These are phyloP conservation scores for Candida glaebosa DNA, from an alignment of 805 yeast genomes.

Conservation along the genomic window DNA sequence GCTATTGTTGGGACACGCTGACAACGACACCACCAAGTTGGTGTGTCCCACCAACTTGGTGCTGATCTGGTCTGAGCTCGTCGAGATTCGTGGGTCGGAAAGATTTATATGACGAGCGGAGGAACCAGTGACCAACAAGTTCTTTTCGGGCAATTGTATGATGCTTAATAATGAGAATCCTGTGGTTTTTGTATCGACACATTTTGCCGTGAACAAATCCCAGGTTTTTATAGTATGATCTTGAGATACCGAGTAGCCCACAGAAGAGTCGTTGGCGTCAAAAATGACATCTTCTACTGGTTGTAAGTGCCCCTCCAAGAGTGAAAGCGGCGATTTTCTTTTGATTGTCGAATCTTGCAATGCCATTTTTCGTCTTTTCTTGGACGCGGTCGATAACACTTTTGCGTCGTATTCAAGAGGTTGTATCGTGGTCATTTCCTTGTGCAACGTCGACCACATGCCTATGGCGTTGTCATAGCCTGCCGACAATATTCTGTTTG, in stretches of 20 bases:
- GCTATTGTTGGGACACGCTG: slow-evolving; percentile 71
- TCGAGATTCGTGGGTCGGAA: slow-evolving; percentile 82
- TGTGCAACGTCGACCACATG: slow-evolving; percentile 83
- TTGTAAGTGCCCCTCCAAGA: slow-evolving; percentile 75
- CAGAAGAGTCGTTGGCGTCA: slow-evolving; percentile 69
- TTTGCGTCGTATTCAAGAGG: slow-evolving; percentile 41
- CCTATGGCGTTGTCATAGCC: slow-evolving; percentile 79
- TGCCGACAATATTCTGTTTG: slow-evolving; percentile 74
- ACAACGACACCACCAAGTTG: slow-evolving; percentile 81
- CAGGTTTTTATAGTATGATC: slow-evolving; percentile 95
- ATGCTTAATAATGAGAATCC: slow-evolving; percentile 80
- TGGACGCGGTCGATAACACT: slow-evolving; percentile 70
- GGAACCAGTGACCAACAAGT: slow-evolving; percentile 87
- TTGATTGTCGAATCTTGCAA: slow-evolving; percentile 69
- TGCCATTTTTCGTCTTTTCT: slow-evolving; percentile 82
- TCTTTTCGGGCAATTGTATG: slow-evolving; percentile 59
- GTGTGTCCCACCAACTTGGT: slow-evolving; percentile 81
- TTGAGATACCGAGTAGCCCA: slow-evolving; percentile 91
- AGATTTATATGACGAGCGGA: slow-evolving; percentile 95
- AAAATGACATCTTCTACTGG: slow-evolving; percentile 86
- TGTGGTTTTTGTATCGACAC: slow-evolving; percentile 85
- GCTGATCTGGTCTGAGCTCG: slow-evolving; percentile 53
- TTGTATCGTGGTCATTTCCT: slow-evolving; percentile 70
- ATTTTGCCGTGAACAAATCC: slow-evolving; percentile 85
- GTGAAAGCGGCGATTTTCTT: slow-evolving; percentile 77